Conservation (phyloP, 441 rosid genomes). For the Erodium texanum region DNA sequence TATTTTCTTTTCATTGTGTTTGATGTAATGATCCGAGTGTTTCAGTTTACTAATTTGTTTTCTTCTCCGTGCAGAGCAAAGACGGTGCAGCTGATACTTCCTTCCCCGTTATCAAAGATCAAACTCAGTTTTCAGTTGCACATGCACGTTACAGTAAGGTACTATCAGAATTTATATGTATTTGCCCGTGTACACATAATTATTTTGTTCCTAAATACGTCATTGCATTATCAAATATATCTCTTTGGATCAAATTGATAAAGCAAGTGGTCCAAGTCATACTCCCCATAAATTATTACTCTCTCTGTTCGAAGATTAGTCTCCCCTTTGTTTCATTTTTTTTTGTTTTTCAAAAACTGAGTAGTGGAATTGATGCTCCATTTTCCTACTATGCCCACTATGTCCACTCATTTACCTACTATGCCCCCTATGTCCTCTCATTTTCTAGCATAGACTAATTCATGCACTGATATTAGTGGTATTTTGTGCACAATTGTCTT, state of each 20-base stretch:
- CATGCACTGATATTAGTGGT: not conserved
- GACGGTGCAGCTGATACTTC: conserved; percentile 88
- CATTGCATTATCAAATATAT: not conserved
- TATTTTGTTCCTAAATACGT: conserved; percentile 6
- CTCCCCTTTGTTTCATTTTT: not conserved
- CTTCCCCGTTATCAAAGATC: conserved; percentile 82
- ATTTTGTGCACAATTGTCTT: not conserved
- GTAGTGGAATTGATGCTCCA: no score
- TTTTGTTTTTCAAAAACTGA: no score
- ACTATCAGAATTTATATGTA: conserved; percentile 14
- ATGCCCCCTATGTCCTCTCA: not conserved
- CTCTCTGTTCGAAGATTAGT: no score
- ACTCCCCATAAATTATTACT: not conserved
- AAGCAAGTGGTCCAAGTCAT: not conserved
- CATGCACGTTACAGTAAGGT: conserved; percentile 95
- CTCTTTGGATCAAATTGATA: conserved; percentile 6
- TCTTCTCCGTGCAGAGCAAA: conserved; percentile 37
- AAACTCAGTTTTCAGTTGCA: conserved; percentile 74
- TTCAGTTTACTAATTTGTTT: conserved; percentile 15
- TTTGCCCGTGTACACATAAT: conserved; percentile 1
- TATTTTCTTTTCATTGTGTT: conserved; percentile 10
- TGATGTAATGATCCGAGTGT: conserved; percentile 4
- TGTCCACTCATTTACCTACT: not conserved
- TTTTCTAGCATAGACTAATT: not conserved
- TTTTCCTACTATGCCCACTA: not conserved